These are phyloP conservation scores for Oryza coarctata DNA, from an alignment of 176 grass and related monocot species.

Conservation along the genomic window DNA sequence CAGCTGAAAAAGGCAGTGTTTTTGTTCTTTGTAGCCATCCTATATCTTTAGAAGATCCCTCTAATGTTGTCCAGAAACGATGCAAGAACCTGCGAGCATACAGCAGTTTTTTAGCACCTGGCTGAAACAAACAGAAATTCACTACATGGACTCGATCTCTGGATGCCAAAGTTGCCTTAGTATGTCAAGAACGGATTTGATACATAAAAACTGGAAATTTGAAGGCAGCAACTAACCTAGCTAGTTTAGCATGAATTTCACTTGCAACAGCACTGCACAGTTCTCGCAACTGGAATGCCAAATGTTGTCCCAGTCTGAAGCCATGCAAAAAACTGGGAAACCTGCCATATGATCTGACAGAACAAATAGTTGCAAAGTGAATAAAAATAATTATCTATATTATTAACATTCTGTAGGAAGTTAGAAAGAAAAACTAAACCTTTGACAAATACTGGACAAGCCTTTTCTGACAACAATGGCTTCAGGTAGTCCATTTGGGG, in stretches of 20 bases:
- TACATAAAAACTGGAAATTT: background rate
- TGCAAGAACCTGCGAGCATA: constrained; percentile 54
- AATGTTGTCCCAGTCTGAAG: constrained; percentile 39
- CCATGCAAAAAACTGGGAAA: constrained; percentile 30
- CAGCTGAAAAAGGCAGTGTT: constrained; percentile 45
- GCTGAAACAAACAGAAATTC: constrained; percentile 2
- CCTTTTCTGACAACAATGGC: constrained; percentile 5
- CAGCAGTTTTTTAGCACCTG: constrained; percentile 4
- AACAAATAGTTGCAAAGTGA: constrained; percentile 19
- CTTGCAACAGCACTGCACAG: constrained; percentile 27
- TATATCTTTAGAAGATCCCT: constrained; percentile 78
- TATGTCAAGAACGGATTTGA: background rate
- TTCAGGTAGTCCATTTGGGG: constrained; percentile 19
- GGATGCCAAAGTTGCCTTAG: background rate
- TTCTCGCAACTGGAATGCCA: constrained; percentile 49
- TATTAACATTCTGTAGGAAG: constrained; percentile 12
- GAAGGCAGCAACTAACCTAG: constrained; percentile 20
- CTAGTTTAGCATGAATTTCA: constrained; percentile 36
- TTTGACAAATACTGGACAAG: constrained; percentile 36
- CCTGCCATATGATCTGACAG: constrained; percentile 32
- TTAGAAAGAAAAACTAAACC: constrained; percentile 34
- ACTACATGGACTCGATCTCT: background rate
- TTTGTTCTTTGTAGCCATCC: constrained; percentile 81
- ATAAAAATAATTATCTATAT: background rate
- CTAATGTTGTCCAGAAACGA: constrained; percentile 70